A percentile compares a stretch with the other conserved stretches of the same genome.
Evolutionary conservation across 768 basidiomycete genomes (phyloP).

Genomic region (Naematelia encephala): DNA sequence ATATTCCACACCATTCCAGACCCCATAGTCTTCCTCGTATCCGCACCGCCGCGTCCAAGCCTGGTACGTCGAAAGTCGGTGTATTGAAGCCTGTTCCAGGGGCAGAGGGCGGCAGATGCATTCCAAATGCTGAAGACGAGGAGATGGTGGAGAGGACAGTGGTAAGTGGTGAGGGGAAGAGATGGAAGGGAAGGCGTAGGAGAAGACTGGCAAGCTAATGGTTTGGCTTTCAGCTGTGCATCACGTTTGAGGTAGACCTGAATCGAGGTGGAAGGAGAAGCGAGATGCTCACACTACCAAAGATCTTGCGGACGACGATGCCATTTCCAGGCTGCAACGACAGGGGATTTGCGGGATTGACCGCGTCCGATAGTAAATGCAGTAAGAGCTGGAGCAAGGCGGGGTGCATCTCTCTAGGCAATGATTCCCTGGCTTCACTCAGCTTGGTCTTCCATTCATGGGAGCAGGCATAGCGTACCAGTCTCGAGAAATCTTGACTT

Average conservation of each 20-base stretch:
- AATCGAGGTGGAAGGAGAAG: background rate
- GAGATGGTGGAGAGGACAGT: slow-evolving; percentile 64
- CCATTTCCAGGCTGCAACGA: slow-evolving; percentile 61
- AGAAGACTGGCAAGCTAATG: slow-evolving; percentile 69
- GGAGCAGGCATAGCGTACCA: slow-evolving; percentile 58
- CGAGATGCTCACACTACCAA: slow-evolving; percentile 66
- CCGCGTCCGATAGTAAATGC: slow-evolving; percentile 64
- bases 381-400: slow-evolving; percentile 66
- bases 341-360: slow-evolving; percentile 28
- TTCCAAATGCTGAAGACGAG: slow-evolving; percentile 59
- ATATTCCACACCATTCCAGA: slow-evolving; percentile 62
- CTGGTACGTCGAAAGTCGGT: slow-evolving; percentile 7
- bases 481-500: slow-evolving; percentile 89
- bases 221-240: too few relatives aligned
- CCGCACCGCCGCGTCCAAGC: background rate
- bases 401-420: slow-evolving; percentile 63
- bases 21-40: slow-evolving; percentile 10
- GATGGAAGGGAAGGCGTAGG: slow-evolving; percentile 61
- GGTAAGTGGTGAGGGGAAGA: slow-evolving; percentile 69
- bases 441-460: background rate
- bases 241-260: too few relatives aligned
- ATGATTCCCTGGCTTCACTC: slow-evolving; percentile 60
- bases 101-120: slow-evolving; percentile 45
- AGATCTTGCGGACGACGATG: slow-evolving; percentile 79
- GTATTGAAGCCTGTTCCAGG: slow-evolving; percentile 41